A percentile compares a stretch with the other conserved stretches of the same genome.
phyloP scores from a whole-genome alignment of 805 yeast species.

The Grigorovia transvaalensis region DNA sequence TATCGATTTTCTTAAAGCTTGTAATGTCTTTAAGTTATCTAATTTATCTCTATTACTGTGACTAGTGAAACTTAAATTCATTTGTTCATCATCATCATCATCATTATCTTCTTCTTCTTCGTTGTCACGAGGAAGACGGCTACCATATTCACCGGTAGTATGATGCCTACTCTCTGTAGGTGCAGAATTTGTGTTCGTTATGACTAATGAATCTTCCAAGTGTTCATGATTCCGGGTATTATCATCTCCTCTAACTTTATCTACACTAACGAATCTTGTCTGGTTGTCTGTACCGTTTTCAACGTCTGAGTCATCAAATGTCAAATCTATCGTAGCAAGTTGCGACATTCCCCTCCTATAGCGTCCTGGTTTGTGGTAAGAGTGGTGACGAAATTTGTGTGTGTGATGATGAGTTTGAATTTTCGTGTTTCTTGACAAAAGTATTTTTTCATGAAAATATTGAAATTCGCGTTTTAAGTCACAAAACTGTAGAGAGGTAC shows the following conservation, averaged over 20 bases:
- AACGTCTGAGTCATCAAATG: constrained; percentile 8
- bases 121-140: neutral
- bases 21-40: constrained; percentile 1
- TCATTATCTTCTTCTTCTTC: too few relatives aligned
- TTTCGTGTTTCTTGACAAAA: neutral
- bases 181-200: too few relatives aligned
- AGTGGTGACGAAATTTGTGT: constrained; percentile 32
- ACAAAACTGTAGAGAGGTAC: neutral
- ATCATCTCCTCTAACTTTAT: neutral
- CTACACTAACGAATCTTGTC: neutral
- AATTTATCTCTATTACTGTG: constrained; percentile 2
- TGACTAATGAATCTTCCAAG: too few relatives aligned
- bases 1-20: neutral
- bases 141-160: neutral
- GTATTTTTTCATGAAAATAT: neutral
- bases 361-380: neutral
- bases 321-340: constrained; percentile 16
- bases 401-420: neutral
- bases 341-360: neutral
- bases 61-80: neutral
- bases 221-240: too few relatives aligned
- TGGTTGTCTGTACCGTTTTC: neutral
- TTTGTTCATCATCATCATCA: neutral
- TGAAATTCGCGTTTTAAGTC: neutral
- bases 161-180: neutral